phyloP scores from a whole-genome alignment of 495 filamentous ascomycete genomes.

The Tuber borchii region DNA sequence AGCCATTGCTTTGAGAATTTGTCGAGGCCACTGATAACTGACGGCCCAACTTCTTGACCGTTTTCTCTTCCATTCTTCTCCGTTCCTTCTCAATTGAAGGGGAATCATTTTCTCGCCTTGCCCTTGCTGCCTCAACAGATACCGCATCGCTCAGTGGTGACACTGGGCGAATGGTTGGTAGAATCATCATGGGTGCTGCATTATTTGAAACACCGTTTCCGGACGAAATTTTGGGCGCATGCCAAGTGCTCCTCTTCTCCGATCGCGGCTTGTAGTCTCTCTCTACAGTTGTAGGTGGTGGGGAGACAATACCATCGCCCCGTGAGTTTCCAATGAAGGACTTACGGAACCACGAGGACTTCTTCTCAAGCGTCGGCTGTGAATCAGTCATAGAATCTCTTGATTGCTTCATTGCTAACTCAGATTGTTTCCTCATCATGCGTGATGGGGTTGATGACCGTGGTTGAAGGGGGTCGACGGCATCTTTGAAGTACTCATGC shows the following conservation, averaged over 20 bases:
- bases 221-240: slow-evolving; percentile 39
- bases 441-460: slow-evolving; percentile 74
- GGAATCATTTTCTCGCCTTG: slow-evolving; percentile 32
- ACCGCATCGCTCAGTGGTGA: slow-evolving; percentile 88
- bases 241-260: slow-evolving; percentile 43
- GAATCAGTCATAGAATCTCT: slow-evolving; percentile 49
- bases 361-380: slow-evolving; percentile 61
- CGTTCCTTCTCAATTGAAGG: slow-evolving; percentile 45
- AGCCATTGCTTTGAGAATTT: slow-evolving; percentile 74
- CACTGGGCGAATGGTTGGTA: slow-evolving; percentile 91
- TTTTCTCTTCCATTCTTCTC: slow-evolving; percentile 56
- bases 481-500: slow-evolving; percentile 95
- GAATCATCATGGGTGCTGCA: slow-evolving; percentile 91
- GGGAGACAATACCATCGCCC: slow-evolving; percentile 43
- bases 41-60: slow-evolving; percentile 85
- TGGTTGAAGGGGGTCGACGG: slow-evolving; percentile 85
- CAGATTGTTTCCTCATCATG: slow-evolving; percentile 80
- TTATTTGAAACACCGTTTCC: slow-evolving; percentile 46
- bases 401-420: slow-evolving; percentile 63
- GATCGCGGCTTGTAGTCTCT: slow-evolving; percentile 31
- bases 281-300: slow-evolving; percentile 48
- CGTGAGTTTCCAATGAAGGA: slow-evolving; percentile 62
- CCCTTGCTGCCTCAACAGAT: slow-evolving; percentile 68
- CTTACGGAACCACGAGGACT: slow-evolving; percentile 92
- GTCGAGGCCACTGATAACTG: slow-evolving; percentile 94